Evolutionary conservation across 164 flowering plant genomes (phyloP).

Genomic region (Vitis rupestris): DNA sequence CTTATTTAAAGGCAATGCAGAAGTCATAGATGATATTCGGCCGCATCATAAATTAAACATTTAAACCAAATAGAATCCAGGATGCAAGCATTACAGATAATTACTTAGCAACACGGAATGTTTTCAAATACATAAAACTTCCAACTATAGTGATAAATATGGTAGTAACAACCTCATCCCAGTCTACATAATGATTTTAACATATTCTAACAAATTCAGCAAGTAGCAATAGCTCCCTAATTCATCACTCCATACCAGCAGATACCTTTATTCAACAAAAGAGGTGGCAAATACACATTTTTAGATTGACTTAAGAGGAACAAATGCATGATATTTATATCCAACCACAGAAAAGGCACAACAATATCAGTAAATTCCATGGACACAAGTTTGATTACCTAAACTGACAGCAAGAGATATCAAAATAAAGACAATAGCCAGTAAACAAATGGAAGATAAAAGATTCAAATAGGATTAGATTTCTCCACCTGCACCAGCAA

Average conservation of each 20-base stretch:
- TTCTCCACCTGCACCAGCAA: slow-evolving; percentile 89
- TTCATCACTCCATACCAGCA: too few relatives aligned
- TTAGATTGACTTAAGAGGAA: neutral
- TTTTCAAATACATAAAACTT: too few relatives aligned
- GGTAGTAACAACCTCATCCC: too few relatives aligned
- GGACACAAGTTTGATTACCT: neutral
- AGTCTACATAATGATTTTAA: too few relatives aligned
- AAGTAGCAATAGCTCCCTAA: too few relatives aligned
- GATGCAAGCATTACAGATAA: too few relatives aligned
- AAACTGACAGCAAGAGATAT: neutral
- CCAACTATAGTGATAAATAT: too few relatives aligned
- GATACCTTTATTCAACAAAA: neutral
- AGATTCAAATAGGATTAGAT: neutral
- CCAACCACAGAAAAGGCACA: neutral
- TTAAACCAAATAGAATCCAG: too few relatives aligned
- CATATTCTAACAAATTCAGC: too few relatives aligned
- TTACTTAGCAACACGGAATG: too few relatives aligned
- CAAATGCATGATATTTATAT: neutral
- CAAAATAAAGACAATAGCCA: neutral
- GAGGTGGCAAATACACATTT: neutral
- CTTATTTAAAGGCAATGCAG: neutral
- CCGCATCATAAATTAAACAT: too few relatives aligned
- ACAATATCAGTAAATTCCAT: neutral
- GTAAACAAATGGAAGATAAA: neutral
- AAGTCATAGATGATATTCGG: neutral